Base-by-base conservation (phyloP, 2,329 filamentous ascomycete genomes). In the Chrysosporium queenslandicum region DNA sequence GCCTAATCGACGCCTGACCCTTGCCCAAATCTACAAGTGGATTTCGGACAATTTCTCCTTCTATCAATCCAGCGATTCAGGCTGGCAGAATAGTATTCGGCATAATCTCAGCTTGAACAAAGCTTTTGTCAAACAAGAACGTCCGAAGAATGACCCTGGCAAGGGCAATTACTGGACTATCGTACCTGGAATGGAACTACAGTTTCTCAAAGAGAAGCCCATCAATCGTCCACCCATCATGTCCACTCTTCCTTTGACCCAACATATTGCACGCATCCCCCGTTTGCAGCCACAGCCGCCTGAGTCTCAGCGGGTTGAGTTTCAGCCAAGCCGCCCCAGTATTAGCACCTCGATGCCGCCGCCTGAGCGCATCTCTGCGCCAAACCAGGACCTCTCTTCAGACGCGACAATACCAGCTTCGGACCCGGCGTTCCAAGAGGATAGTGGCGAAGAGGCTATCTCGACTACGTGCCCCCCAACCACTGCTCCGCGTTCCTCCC, bases 121-220 rank as follows among this genome's bases (percentile, higher is more conserved):
- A 72, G 87, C 87, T 43, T 97, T 97, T 64, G 83, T 90, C 66
- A 97, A 97, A 72, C 86, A 94, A 64, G 90, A 96, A 68, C 81
- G 92, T 54, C 89, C 90, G 53, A 97, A 97, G 75, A 90, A 96
- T 65, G 92, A 97, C 63, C 90, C 91, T 2, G 92, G 92, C 61
- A 97, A 97, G 71, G 92, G 92, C 40, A 91, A 95, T 69, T 97
- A 97, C 72, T 97, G 92, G 92, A 81, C 83, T 40, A 95, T 98
- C 62, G 83, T 90, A 63, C 77, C 82, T n/a, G 91, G 91, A 16
- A 87, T 87, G 72, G 92, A 97, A 72, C 78, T 81, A 56, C 82
- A 88, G 59, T 97, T 95, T 67, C 78, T 94, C 69, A 92, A 91
- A 69, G 86, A 94, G 65, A 95, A 91, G 75, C 78, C 83, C 4